Evolutionary conservation across 1,139 yeast genomes (phyloP).

Genomic region (Keqinozyma sinolaborantium): DNA sequence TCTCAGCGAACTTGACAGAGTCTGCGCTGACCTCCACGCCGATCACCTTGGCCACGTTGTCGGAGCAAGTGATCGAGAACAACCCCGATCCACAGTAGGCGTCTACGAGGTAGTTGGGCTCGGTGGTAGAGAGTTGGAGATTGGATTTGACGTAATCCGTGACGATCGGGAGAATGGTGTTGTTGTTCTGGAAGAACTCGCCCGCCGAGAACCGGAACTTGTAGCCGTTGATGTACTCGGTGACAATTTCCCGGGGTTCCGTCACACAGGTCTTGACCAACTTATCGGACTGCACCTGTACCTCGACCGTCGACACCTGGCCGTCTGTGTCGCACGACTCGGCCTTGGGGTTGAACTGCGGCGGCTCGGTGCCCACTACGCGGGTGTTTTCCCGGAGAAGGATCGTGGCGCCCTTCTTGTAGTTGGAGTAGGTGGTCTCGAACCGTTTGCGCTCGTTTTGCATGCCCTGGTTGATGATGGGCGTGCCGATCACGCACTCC

Average conservation of each 20-base stretch:
- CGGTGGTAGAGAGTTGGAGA: conserved; percentile 22
- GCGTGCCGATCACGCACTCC: conserved; percentile 88
- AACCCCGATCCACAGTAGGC: conserved; percentile 98
- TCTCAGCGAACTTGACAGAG: conserved; percentile 81
- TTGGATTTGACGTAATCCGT: conserved; percentile 77
- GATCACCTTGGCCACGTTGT: conserved; percentile 73
- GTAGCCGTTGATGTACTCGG: conserved; percentile 71
- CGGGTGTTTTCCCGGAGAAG: conserved; percentile 76
- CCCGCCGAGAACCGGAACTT: conserved; percentile 89
- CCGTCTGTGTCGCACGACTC: conserved; percentile 44
- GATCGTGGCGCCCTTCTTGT: conserved; percentile 84
- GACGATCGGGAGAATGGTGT: conserved; percentile 80
- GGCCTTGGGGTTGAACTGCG: conserved; percentile 19
- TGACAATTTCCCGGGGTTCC: conserved; percentile 72
- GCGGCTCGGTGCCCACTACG: conserved; percentile 16
- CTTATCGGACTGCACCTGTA: conserved; percentile 16
- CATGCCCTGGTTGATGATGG: conserved; percentile 70
- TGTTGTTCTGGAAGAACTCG: conserved; percentile 94
- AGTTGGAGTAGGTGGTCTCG: conserved; percentile 44
- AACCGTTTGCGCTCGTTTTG: conserved; percentile 63
- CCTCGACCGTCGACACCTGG: conserved; percentile 21
- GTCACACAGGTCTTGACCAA: conserved; percentile 57
- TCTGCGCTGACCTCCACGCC: conserved; percentile 96
- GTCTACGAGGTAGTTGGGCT: conserved; percentile 71
- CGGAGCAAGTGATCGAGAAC: conserved; percentile 82